Evolutionary conservation across 73 alveolate species (phyloP), one percentile per base, ranked within the genome.

Genomic region (Paramecium tetraurelia): DNA sequence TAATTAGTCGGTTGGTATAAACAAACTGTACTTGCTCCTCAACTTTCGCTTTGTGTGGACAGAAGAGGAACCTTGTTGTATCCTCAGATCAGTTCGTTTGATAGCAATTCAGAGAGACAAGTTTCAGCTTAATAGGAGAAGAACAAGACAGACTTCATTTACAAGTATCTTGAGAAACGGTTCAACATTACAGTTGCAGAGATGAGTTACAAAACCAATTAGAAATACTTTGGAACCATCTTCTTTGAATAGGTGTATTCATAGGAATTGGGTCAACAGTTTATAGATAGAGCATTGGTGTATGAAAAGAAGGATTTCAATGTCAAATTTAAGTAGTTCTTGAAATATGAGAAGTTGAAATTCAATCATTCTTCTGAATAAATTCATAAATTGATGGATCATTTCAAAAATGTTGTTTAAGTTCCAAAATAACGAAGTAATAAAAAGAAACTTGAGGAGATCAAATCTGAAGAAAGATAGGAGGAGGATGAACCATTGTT

Each of bases 31-130:
- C 89, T 58, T 1, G 41, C 75, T 36, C 93, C 93, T 4, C 71
- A 86, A 68, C 76, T 86, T 1, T 63, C 93, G 27, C 22, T 86
- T 12, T 18, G 88, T 35, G 70, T 59, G 22, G 93, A 86, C 63
- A 50, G 93, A 31, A 86, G 93, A 20, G 93, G 93, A 0, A 86
- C 93, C 2, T 76, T 86, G 5, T 68, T 86, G 4, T 86, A 86
- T 33, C 93, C 93, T 18, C 29, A 40, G 50, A 33, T 86, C n/a
- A 35, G 20, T 20, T 59, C 84, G 8, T 86, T 77, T 16, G 58
- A 63, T 35, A 68, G 18, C 8, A 21, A 33, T 27, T 24, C 14
- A 41, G 89, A 63, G 12, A 72, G 27, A 48, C 36, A 71, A 21
- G 41, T 7, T 22, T 86, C 80, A 20, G 68, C 44, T 7, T 86